Evolutionary conservation across 768 basidiomycete species (phyloP), one percentile per base, ranked within the genome.

Genomic region (Hortiboletus flavorubellus): DNA sequence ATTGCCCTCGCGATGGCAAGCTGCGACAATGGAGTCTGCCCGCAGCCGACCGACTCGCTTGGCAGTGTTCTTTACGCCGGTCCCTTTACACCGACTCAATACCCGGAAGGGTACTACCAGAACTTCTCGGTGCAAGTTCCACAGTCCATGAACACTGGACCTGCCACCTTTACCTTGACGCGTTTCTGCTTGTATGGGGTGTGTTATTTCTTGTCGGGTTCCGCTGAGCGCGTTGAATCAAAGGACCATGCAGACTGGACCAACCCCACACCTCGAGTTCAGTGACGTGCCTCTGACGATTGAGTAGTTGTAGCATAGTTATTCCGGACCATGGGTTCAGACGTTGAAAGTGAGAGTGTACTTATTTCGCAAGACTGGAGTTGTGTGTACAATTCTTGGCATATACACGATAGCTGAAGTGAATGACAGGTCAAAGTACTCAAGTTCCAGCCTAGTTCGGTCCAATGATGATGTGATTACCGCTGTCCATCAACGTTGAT

Each of bases 131-230:
- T 71, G 15, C 59, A 58, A n/a, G 21, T 70, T 5, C 9, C 26
- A 26, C 60, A 0, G 0, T 10, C 3, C 58, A 49, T 21, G 15
- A 1, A 39, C 1, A 0, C 47, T 12, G 69, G 69, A 49, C 64
- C 54, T 31, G 68, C 68, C 33, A 56, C 71, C 38, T 68, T 71
- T 45, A 68, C 68, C 8, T 49, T 70, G 55, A 68, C 65, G 0
- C 69, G 71, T 31, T 50, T 68, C 11, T 66, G 70, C 54, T 54
- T 71, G 54, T 49, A 69, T 31, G 69, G 69, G 55, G 67, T 69
- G 46, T 14, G 64, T 58, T 23, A 4, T 35, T n/a, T 38, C 31
- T 5, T 5, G 3, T 29, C 34, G 2, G 14, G 7, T n/a, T 38
- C 15, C 7, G 43, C 39, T 9, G 10, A 14, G 15, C 16, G 33